Base-by-base conservation (phyloP, 306 rosid genomes). In the Dicorynia guianensis region DNA sequence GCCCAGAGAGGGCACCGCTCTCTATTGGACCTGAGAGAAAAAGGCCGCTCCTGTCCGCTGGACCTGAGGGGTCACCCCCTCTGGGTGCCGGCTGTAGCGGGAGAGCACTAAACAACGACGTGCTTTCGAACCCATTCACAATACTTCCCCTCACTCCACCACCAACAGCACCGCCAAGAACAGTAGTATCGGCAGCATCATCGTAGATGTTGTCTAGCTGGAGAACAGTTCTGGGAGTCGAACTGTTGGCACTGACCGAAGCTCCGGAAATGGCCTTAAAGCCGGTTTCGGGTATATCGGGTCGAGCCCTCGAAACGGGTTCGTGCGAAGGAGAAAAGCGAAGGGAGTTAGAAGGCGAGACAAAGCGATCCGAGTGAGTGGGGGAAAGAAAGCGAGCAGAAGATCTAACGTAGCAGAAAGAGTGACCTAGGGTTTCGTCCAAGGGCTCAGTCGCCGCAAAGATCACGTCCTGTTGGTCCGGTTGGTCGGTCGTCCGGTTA, bases 381-480 rank as follows among this genome's bases (percentile, higher is more conserved):
- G 93, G 98, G 0, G 96, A 90, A 78, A 90, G 77, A 48, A 94
- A 94, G n/a, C 98, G 91, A 10, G 87, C 82, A 1, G 98, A 95
- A 69, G 92, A 89, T 75, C 96, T 85, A 38, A 95, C 97, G 85
- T 92, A 95, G 74, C 94, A 91, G 86, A 95, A 95, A 42, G 98
- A 95, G 75, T 95, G 98, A 65, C 98, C 98, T 85, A 92, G 96
- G 93, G 96, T 92, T 95, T 92, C 97, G 72, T 95, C 98, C 12
- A 92, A 63, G 0, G 96, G 90, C 36, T 91, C 96, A 0, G 80
- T 64, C 5, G 85, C 83, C 0, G 89, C 50, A 80, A 92, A 89
- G 59, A 86, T 67, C 30, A 84, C 55, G 36, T 87, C 93, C 55
- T 87, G 77, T 30, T 72, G 75, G 50, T 83, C 89, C 60, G 71